Base-by-base conservation (phyloP, 192 early-diverging fungal genomes). In the Entomortierella chlamydospora region DNA sequence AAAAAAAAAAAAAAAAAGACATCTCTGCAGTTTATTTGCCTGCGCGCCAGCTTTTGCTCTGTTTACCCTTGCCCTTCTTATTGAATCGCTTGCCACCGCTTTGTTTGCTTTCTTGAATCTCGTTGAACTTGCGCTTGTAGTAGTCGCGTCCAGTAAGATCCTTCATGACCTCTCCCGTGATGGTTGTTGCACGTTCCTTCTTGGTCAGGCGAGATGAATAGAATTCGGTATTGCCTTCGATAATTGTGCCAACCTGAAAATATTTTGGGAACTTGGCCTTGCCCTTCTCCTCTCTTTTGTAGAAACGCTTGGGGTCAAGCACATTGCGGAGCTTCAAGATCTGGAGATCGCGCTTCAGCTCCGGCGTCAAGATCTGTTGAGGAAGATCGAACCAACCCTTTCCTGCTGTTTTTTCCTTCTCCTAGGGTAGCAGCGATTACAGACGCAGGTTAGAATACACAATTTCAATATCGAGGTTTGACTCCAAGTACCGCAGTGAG, bases 231-330 rank as follows among this genome's bases (percentile, higher is more conserved):
- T 94, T 89, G 10, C 92, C 93, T 58, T 95, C 94, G 13, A 98
- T 80, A 28, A 99, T 86, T 0, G 94, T 97, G n/a, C 97, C 98
- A 37, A 96, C 86, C 73, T 98, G 94, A 87, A 99, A 98, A 77
- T 93, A 95, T 70, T 95, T 97, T 31, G 98, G 96, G 17, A 92
- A 69, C 22, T 87, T 86, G 23, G 83, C 72, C 3, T 82, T 76
- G 49, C 76, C 45, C 55, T 87, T 87, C 39, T 90, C 91, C 53
- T 87, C 87, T 60, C 93, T 91, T 64, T 97, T 97, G 72, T 97
- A 98, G 68, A 95, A 94, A 31, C 93, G 88, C 81, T 96, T 98
- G 20, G 95, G 95, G 81, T 99, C 96, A 13, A 99, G 78, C 4
- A 93, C 95, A 72, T 90, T 89, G 56, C 98, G 89, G 64, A 93